Evolutionary conservation across 2,329 filamentous ascomycete species (phyloP), one percentile per base, ranked within the genome.

Genomic region (Ophiosphaerella herpotricha): DNA sequence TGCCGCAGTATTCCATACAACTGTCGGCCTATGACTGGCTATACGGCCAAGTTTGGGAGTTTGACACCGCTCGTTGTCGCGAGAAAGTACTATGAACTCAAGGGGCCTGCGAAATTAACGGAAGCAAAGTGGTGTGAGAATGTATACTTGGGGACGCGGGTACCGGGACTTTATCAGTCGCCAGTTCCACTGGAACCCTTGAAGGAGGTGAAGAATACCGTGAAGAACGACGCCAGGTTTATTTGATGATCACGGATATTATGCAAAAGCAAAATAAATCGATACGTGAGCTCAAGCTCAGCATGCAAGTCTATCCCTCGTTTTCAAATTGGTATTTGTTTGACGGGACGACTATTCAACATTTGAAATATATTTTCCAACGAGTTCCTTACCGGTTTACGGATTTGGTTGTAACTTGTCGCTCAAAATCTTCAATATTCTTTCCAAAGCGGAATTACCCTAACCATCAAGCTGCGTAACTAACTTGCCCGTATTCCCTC

Each of bases 401-500:
- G 18, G 18, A 21, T 21, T 3, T 21, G 18, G 18, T 21, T 21
- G 18, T 21, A 4, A 21, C 18, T 21, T 21, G 18, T 21, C 16
- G 3, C 16, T 18, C 16, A 18, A 18, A 18, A 29, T 29, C 6
- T 29, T 29, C 26, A 29, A 29, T 7, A 5, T 29, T 29, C 11
- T 29, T 29, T 7, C 26, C 9, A 6, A 29, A n/a, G 12, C n/a
- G n/a, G 21, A 39, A 9, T 24, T 18, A 39, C 21, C 23, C 21
- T 39, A 63, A 2, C 14, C 45, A 32, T 53, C 53, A 24, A 72
- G 46, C 54, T 75, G 61, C 14, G 77, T 80, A 37, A 78, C 59
- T 45, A 80, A 63, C 68, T 80, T 80, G 14, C 78, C 78, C 40
- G 70, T 75, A 57, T 80, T 80, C 1, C 63, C 72, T 2, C 79